Base-by-base conservation (phyloP, 2,329 filamentous ascomycete genomes). In the Colletotrichum somersetense region DNA sequence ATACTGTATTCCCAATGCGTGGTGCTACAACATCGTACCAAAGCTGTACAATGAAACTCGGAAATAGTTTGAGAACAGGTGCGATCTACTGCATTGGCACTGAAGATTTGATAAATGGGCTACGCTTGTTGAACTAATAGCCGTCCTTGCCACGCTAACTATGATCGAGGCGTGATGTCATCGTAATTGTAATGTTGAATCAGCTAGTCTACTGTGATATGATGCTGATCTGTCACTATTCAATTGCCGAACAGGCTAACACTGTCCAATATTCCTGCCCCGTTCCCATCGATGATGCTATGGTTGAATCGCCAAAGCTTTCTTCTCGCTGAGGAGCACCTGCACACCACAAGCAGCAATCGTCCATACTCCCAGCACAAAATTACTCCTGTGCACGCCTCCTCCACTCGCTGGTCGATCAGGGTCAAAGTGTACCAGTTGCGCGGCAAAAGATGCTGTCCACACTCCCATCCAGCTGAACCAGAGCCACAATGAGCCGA, bases 281-380 rank as follows among this genome's bases (percentile, higher is more conserved):
- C 33, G 1, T 26, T 23, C 8, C n/a, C 42, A 3, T 20, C 18
- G 12, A 2, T 33, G 18, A 38, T 23, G 46, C 16, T 46, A 2
- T 62, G 56, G 4, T 52, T 44, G 48, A 12, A 38, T 23, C 18
- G 33, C 23, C 46, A 62, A 6, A 30, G n/a, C 46, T 5, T 48
- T 38, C 46, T 52, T 40, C 10, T 70, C 66, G 5, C 67, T 72
- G 10, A 70, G 48, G 20, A 74, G 62, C n/a, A 76, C 75, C 59
- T 77, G 77, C 12, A 78, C 68, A 3, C 74, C 71, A 50, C 71
- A 75, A 1, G 66, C 74, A 2, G 71, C 42, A 33, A 74, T 67
- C 0, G 76, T 77, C 76, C 76, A 77, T 0, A 75, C 61, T 0
- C 76, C 76, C 3, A 77, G 74, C 1, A 74, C 23, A 10, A 77